Evolutionary conservation across 73 alveolate species (phyloP), one percentile per base, ranked within the genome.

Genomic region (Paramecium sexaurelia): DNA sequence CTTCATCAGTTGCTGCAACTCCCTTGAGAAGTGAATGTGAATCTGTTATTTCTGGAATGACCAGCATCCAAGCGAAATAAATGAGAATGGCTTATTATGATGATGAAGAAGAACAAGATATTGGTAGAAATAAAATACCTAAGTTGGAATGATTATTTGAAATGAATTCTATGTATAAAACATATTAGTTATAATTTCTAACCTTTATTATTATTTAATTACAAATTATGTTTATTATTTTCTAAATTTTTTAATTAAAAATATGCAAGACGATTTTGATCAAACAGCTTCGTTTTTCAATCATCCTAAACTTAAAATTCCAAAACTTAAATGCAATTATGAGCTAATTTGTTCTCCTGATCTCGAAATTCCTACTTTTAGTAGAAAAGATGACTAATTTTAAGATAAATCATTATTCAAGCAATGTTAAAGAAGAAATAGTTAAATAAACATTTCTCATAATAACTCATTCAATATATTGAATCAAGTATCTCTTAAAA

Each of bases 21-120:
- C 90, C 90, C 5, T 7, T 78, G 22, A 37, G 71, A 40, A 41
- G 61, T 39, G 90, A 78, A 43, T 29, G 75, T 39, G 90, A 78
- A 45, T 78, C 90, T 20, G 73, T 78, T 9, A 33, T 78, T 1
- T 78, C 90, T 10, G 90, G 90, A 1, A 78, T 78, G 90, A 78
- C 90, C 5, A 78, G 90, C 20, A 33, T 78, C 13, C 22, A 78
- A 45, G 90, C 90, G 39, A 78, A 78, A 78, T 61, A 78, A 43
- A 78, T 78, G 43, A 78, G 90, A 78, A 29, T 78, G 73, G 55
- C 55, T 9, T 78, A 78, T 78, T 32, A 78, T 37, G 90, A 78
- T 0, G 90, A 78, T 27, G 86, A 37, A 9, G 86, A 33, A 19
- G 56, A 36, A 20, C 13, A 71, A 71, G 86, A 35, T 11, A 11